These are phyloP conservation scores for Candida succiphila DNA, from an alignment of 805 yeast genomes.

Conservation along the genomic window DNA sequence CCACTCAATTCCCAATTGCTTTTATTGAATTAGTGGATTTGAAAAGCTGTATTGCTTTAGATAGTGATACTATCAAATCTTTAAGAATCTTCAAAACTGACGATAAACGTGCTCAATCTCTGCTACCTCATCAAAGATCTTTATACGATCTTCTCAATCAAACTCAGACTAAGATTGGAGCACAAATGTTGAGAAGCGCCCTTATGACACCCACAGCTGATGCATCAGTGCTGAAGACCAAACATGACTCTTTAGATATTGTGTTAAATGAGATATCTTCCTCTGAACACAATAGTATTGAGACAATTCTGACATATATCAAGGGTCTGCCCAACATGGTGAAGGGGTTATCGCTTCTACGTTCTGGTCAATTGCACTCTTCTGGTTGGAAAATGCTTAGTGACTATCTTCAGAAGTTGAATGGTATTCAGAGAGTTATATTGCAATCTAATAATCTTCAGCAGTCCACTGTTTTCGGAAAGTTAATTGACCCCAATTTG, in stretches of 20 bases:
- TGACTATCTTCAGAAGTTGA: constrained; percentile 12
- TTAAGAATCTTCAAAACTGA: constrained; percentile 15
- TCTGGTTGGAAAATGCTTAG: constrained; percentile 21
- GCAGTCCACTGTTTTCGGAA: constrained; percentile 5
- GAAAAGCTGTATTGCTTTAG: constrained; percentile 14
- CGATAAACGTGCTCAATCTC: no score
- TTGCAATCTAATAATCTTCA: neutral
- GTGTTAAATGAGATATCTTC: constrained; percentile 9
- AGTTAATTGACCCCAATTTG: no score
- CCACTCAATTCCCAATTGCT: no score
- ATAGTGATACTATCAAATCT: constrained; percentile 18
- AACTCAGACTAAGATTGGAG: constrained; percentile 22
- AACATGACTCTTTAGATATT: constrained; percentile 19
- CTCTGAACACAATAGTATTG: constrained; percentile 3
- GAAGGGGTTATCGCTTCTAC: constrained; percentile 10
- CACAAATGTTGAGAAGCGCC: constrained; percentile 21
- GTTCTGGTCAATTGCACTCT: constrained; percentile 16
- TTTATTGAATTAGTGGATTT: no score
- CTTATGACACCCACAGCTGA: constrained; percentile 24
- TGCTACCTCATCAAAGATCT: no score
- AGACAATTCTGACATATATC: constrained; percentile 11
- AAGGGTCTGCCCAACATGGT: constrained; percentile 22
- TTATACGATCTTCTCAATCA: constrained; percentile 13
- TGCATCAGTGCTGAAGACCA: constrained; percentile 14
- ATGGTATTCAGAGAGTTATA: constrained; percentile 9